Percentiles rank a stretch among this genome's conserved stretches.
These are phyloP conservation scores for Cornus controversa DNA, from an alignment of 148 eudicot genomes.

Conservation along the genomic window DNA sequence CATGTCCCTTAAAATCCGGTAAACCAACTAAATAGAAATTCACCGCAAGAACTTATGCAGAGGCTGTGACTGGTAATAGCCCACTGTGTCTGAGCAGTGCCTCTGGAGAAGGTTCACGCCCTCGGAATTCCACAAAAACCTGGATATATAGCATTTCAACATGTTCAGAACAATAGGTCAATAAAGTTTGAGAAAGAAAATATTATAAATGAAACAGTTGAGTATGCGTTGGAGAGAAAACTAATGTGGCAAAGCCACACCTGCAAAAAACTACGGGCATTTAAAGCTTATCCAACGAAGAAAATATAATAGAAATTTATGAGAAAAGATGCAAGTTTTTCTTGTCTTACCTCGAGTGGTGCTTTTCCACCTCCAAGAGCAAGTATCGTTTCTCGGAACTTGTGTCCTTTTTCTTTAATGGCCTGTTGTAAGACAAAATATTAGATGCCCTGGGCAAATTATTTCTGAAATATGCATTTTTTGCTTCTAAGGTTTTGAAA, in stretches of 20 bases:
- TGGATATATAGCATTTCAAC: conserved; percentile 17
- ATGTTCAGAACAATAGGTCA: conserved; percentile 5
- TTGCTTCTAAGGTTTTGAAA: neutral
- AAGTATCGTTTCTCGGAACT: conserved; percentile 91
- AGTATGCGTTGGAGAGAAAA: neutral
- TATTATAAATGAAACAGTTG: neutral
- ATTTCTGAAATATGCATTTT: neutral
- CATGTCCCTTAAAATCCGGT: neutral
- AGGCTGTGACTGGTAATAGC: conserved; percentile 46
- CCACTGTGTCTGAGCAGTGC: conserved; percentile 95
- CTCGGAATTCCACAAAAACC: conserved; percentile 94
- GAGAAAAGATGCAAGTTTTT: too few species aligned
- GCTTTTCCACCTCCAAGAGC: conserved; percentile 99
- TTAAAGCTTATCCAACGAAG: neutral
- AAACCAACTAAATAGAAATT: neutral
- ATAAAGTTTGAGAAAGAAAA: neutral
- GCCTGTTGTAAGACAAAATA: conserved; percentile 46
- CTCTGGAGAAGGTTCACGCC: conserved; percentile 97
- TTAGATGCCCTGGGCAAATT: neutral
- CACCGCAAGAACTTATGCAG: neutral
- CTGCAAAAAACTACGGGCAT: neutral
- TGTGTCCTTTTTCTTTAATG: conserved; percentile 78
- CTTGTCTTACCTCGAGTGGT: conserved; percentile 61
- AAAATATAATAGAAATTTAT: neutral
- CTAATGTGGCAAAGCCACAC: neutral